Evolutionary conservation across 805 yeast genomes (phyloP).

Genomic region (Metschnikowia henanensis): DNA sequence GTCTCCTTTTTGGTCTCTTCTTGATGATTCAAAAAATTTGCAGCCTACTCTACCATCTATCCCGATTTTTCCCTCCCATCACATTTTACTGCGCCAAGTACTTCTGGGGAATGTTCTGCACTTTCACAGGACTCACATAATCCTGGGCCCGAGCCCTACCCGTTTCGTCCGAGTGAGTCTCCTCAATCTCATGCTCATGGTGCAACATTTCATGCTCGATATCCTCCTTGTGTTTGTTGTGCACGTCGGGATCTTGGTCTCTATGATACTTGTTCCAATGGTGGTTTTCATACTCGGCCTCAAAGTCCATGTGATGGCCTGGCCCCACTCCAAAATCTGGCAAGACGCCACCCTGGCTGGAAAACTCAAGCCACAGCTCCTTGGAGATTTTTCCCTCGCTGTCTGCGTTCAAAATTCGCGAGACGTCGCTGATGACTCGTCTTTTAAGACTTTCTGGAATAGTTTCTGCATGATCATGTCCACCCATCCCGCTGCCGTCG

Average conservation of each 20-base stretch:
- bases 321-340: constrained; percentile 95
- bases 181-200: constrained; percentile 84
- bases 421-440: constrained; percentile 54
- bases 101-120: constrained; percentile 34
- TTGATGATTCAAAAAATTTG: too few relatives aligned
- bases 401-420: constrained; percentile 63
- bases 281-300: constrained; percentile 89
- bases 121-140: constrained; percentile 28
- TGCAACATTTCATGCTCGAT: constrained; percentile 83
- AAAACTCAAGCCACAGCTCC: constrained; percentile 70
- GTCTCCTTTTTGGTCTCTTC: too few relatives aligned
- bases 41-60: too few relatives aligned
- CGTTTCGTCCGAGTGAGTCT: constrained; percentile 35
- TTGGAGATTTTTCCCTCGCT: constrained; percentile 62
- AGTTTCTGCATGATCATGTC: constrained; percentile 54
- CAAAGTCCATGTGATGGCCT: constrained; percentile 94
- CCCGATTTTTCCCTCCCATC: too few relatives aligned
- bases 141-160: constrained; percentile 31
- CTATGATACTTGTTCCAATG: constrained; percentile 87
- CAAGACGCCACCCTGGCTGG: constrained; percentile 62
- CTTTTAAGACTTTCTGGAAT: constrained; percentile 56
- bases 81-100: constrained; percentile 19
- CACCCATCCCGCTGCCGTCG: constrained; percentile 87
- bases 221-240: constrained; percentile 81
- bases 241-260: constrained; percentile 80